These are phyloP conservation scores for Candida nemodendra DNA, from an alignment of 805 yeast genomes.

Conservation along the genomic window DNA sequence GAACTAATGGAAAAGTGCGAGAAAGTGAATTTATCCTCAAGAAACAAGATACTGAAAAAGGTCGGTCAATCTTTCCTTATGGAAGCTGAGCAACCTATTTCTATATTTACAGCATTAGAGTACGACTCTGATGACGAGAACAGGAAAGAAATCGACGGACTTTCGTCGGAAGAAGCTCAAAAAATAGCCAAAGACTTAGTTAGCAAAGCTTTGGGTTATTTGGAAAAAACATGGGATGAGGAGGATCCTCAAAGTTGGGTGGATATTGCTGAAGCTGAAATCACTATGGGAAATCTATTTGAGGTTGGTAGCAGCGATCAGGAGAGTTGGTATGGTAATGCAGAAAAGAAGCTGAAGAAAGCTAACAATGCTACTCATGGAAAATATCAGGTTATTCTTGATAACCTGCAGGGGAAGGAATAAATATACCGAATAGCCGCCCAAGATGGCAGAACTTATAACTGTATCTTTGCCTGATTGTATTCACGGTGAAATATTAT, in stretches of 20 bases:
- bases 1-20: slow-evolving; percentile 30
- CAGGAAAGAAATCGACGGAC: slow-evolving; percentile 36
- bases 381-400: slow-evolving; percentile 62
- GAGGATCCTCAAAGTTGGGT: slow-evolving; percentile 83
- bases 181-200: slow-evolving; percentile 47
- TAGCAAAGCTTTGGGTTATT: slow-evolving; percentile 52
- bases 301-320: slow-evolving; percentile 68
- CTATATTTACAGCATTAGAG: slow-evolving; percentile 51
- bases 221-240: slow-evolving; percentile 59
- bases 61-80: slow-evolving; percentile 63
- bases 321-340: slow-evolving; percentile 61
- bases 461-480: neutral
- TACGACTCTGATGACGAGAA: slow-evolving; percentile 50
- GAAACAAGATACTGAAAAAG: slow-evolving; percentile 39
- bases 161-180: slow-evolving; percentile 44
- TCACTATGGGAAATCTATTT: slow-evolving; percentile 71
- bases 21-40: slow-evolving; percentile 12
- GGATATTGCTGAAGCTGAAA: slow-evolving; percentile 80
- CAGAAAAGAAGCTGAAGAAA: slow-evolving; percentile 62
- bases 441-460: neutral
- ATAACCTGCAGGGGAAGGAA: slow-evolving; percentile 47
- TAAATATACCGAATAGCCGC: too few relatives aligned
- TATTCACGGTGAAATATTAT: too few relatives aligned
- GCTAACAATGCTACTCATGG: slow-evolving; percentile 85
- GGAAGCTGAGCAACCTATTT: slow-evolving; percentile 63